Conservation (phyloP, 2,329 filamentous ascomycete species). For the Blastomyces emzantsi region DNA sequence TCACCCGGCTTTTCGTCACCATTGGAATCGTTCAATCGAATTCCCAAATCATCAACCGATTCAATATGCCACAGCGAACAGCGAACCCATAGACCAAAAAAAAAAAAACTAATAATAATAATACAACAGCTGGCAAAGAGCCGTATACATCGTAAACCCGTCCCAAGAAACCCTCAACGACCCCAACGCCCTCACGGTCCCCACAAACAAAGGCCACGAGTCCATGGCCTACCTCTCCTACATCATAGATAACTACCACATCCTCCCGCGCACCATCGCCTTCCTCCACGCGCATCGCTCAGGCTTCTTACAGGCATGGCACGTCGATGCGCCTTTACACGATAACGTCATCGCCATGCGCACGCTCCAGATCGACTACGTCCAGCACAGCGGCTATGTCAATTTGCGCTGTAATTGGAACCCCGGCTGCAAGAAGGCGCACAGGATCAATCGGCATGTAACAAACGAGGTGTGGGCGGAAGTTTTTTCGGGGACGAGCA, state of each 20-base stretch:
- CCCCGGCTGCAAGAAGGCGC: conserved; percentile 39
- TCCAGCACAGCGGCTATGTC: conserved; percentile 43
- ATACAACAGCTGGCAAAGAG: conserved; percentile 35
- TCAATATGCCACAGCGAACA: not conserved
- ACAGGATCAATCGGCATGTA: conserved; percentile 20
- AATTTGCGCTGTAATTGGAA: conserved; percentile 48
- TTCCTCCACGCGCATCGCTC: conserved; percentile 38
- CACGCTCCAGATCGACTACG: conserved; percentile 38
- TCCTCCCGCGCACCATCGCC: conserved; percentile 37
- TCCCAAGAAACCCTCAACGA: conserved; percentile 16
- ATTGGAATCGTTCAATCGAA: not conserved
- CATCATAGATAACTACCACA: conserved; percentile 44
- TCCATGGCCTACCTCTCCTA: conserved; percentile 47
- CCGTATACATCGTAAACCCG: conserved; percentile 39
- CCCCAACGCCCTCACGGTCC: conserved; percentile 16
- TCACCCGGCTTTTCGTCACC: not conserved
- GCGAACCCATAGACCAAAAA: not conserved
- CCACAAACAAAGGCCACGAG: conserved; percentile 44
- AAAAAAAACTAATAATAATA: not conserved
- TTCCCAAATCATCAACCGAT: conserved; percentile 1
- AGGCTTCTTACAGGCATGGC: conserved; percentile 35
- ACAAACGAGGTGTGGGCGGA: conserved; percentile 23
- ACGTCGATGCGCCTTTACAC: conserved; percentile 42
- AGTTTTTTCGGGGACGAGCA: conserved; percentile 25
- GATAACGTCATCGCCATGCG: conserved; percentile 41